Evolutionary conservation across 2,329 filamentous ascomycete genomes (phyloP).

Genomic region (Taxawa tesnikishii): DNA sequence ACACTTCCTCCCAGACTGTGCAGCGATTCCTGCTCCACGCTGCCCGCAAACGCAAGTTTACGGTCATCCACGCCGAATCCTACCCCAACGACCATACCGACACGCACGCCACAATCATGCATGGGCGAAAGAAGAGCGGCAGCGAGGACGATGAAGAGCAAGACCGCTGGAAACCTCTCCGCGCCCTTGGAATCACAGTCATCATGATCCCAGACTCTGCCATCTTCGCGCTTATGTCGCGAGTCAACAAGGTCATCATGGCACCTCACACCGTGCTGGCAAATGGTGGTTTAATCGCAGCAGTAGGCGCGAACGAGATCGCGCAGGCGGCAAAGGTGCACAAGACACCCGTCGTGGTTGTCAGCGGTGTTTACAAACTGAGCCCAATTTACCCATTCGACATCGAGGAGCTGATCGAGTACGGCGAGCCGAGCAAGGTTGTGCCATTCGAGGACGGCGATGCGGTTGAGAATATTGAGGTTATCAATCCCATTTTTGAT

Average conservation of each 20-base stretch:
- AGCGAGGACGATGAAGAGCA: constrained; percentile 37
- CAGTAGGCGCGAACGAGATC: constrained; percentile 71
- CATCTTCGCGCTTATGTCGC: constrained; percentile 86
- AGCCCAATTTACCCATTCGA: constrained; percentile 82
- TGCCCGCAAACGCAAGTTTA: constrained; percentile 82
- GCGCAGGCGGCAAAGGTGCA: constrained; percentile 75
- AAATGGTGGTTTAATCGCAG: constrained; percentile 75
- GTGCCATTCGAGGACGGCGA: constrained; percentile 68
- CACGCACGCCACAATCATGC: constrained; percentile 48
- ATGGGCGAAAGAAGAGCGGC: constrained; percentile 35
- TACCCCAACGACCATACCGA: constrained; percentile 56
- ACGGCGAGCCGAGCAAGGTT: constrained; percentile 67
- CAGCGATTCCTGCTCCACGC: constrained; percentile 83
- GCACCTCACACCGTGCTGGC: constrained; percentile 78
- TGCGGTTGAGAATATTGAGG: constrained; percentile 64
- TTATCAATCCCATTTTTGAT: constrained; percentile 70
- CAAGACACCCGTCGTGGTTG: constrained; percentile 72
- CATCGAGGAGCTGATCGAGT: constrained; percentile 71
- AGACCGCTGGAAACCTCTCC: constrained; percentile 63
- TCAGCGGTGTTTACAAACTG: constrained; percentile 87
- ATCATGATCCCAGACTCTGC: constrained; percentile 76
- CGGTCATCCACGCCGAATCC: constrained; percentile 69
- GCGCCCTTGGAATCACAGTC: constrained; percentile 64
- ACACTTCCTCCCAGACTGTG: constrained; percentile 75
- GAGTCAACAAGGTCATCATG: constrained; percentile 89